Conservation (phyloP, 352 stramenopile genomes). For the Globisporangium rhizosaccharum region DNA sequence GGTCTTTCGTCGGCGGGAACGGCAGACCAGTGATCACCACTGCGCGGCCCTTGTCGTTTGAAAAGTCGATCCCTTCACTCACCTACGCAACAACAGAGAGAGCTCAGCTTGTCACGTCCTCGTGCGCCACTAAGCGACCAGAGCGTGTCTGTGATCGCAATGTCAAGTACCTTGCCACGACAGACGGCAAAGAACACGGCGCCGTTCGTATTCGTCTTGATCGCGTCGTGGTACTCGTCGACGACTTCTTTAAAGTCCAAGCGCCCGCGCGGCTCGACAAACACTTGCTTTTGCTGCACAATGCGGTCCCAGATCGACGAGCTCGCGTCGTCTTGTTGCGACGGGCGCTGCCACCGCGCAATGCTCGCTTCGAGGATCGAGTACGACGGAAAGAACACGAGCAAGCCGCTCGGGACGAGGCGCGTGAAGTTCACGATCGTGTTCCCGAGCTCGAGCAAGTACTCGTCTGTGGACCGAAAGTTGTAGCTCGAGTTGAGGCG, state of each 20-base stretch:
- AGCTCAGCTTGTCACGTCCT: background rate
- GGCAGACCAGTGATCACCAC: conserved; percentile 99
- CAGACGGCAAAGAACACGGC: conserved; percentile 98
- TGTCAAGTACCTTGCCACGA: conserved; percentile 87
- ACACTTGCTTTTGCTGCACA: conserved; percentile 68
- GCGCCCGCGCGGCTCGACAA: conserved; percentile 67
- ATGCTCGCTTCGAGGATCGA: conserved; percentile 90
- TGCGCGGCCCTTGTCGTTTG: conserved; percentile 94
- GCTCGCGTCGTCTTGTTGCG: conserved; percentile 24
- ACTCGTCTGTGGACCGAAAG: conserved; percentile 89
- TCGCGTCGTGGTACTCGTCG: conserved; percentile 75
- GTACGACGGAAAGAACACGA: conserved; percentile 99
- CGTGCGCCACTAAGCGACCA: background rate
- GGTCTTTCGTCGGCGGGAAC: conserved; percentile 96
- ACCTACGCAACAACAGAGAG: conserved; percentile 46
- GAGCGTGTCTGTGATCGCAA: too few species aligned
- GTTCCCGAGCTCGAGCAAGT: conserved; percentile 95
- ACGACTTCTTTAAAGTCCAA: conserved; percentile 77
- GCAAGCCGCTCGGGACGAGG: conserved; percentile 94
- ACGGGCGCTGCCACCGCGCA: conserved; percentile 55
- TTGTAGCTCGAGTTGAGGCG: conserved; percentile 94
- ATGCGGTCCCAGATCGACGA: conserved; percentile 77
- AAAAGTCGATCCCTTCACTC: conserved; percentile 98
- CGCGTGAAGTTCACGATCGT: conserved; percentile 93
- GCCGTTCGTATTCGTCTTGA: conserved; percentile 70